A percentile compares a stretch with the other conserved stretches of the same genome.
Conservation (phyloP, 2,329 filamentous ascomycete genomes). For the Aspergillus fischeri region DNA sequence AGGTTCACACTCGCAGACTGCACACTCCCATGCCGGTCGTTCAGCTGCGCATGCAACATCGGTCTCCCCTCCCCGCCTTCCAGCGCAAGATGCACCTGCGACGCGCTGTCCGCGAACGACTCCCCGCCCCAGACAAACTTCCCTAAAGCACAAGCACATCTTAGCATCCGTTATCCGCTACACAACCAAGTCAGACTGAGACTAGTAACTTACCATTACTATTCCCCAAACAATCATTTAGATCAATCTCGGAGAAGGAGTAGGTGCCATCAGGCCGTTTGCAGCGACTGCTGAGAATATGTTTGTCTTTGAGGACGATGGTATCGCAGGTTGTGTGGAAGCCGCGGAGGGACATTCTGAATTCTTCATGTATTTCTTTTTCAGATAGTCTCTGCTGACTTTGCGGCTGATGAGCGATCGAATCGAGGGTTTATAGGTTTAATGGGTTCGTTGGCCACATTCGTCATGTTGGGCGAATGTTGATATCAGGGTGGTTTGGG, state of each 20-base stretch:
- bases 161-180: background rate
- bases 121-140: slow-evolving; percentile 11
- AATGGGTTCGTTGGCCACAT: background rate
- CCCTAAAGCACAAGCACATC: background rate
- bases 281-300: slow-evolving; percentile 7
- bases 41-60: slow-evolving; percentile 10
- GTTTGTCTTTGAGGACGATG: slow-evolving; percentile 7
- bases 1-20: slow-evolving; percentile 11
- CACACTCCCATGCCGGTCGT: slow-evolving; percentile 10
- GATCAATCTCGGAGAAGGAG: background rate
- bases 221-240: slow-evolving; percentile 8
- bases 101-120: slow-evolving; percentile 8
- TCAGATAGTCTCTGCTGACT: background rate
- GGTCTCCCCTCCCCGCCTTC: slow-evolving; percentile 5
- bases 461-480: background rate
- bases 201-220: slow-evolving; percentile 1
- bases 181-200: background rate
- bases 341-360: background rate
- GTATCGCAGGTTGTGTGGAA: slow-evolving; percentile 8
- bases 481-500: background rate
- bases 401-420: background rate
- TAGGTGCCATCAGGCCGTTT: background rate
- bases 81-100: slow-evolving; percentile 9
- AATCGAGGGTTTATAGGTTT: background rate
- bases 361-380: background rate